Evolutionary conservation across 176 grass and related monocot genomes (phyloP).

Genomic region (Puya raimondii): DNA sequence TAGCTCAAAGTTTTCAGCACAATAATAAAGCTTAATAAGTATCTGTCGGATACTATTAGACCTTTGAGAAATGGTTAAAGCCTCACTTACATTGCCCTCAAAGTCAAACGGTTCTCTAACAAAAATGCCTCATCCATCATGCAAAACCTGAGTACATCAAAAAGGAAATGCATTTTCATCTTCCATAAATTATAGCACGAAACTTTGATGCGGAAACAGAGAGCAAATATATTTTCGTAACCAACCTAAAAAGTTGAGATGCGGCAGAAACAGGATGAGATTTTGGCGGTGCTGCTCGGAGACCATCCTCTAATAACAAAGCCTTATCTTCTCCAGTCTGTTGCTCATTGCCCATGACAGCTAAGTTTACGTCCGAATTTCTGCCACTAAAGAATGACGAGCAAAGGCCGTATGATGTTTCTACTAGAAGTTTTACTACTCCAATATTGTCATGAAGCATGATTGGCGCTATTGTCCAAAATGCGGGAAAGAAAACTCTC

Average conservation of each 20-base stretch:
- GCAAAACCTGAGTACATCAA: constrained; percentile 54
- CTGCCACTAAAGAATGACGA: constrained; percentile 44
- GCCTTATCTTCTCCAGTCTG: constrained; percentile 55
- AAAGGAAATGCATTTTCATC: constrained; percentile 12
- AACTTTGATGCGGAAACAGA: not conserved
- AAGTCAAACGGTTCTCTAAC: constrained; percentile 62
- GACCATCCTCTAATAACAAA: constrained; percentile 63
- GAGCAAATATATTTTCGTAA: constrained; percentile 3
- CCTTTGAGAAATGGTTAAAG: constrained; percentile 8
- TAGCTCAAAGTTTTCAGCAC: constrained; percentile 21
- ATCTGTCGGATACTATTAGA: not conserved
- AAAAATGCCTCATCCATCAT: constrained; percentile 68
- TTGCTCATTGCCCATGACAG: constrained; percentile 45
- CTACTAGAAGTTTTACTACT: constrained; percentile 7
- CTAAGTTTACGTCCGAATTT: constrained; percentile 71
- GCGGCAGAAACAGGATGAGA: constrained; percentile 42
- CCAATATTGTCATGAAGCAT: not conserved
- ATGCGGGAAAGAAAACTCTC: constrained; percentile 5
- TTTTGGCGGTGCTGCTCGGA: constrained; percentile 42
- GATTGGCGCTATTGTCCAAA: not conserved
- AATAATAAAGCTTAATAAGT: constrained; percentile 5
- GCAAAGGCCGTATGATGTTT: constrained; percentile 20
- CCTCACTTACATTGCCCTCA: constrained; percentile 72
- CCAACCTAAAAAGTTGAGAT: constrained; percentile 72
- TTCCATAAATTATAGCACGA: constrained; percentile 18